Percentiles rank a stretch among this genome's conserved stretches.
phyloP scores from a whole-genome alignment of 345 rosid genomes.

The Melaleuca alternifolia region DNA sequence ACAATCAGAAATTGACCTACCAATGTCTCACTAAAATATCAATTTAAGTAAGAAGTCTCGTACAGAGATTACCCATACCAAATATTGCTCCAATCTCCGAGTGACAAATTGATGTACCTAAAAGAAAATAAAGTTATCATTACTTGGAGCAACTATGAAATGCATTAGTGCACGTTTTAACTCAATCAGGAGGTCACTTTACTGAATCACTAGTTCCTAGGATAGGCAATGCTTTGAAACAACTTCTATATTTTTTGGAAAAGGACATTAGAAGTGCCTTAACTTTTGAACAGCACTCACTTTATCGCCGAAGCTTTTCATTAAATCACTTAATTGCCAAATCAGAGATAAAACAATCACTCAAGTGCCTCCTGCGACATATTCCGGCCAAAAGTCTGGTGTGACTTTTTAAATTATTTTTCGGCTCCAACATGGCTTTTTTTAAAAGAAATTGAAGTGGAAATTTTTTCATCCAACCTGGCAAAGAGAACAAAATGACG shows the following conservation, averaged over 20 bases:
- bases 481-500: background rate
- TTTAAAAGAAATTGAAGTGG: background rate
- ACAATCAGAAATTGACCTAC: background rate
- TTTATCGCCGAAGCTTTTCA: background rate
- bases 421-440: background rate
- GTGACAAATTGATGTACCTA: constrained; percentile 75
- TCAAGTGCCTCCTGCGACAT: background rate
- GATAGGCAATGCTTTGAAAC: background rate
- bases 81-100: constrained; percentile 85
- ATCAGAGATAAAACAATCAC: background rate
- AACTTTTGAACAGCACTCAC: background rate
- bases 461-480: background rate
- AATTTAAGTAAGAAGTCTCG: background rate
- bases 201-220: background rate
- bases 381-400: background rate
- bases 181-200: background rate
- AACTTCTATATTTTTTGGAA: background rate
- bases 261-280: background rate
- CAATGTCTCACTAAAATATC: background rate
- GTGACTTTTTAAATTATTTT: too few relatives aligned
- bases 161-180: background rate
- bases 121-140: background rate
- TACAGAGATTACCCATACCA: constrained; percentile 33
- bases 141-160: background rate
- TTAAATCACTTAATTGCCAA: background rate